phyloP scores from a whole-genome alignment of 1,284 basidiomycete genomes.

The Gomphus bonarii region DNA sequence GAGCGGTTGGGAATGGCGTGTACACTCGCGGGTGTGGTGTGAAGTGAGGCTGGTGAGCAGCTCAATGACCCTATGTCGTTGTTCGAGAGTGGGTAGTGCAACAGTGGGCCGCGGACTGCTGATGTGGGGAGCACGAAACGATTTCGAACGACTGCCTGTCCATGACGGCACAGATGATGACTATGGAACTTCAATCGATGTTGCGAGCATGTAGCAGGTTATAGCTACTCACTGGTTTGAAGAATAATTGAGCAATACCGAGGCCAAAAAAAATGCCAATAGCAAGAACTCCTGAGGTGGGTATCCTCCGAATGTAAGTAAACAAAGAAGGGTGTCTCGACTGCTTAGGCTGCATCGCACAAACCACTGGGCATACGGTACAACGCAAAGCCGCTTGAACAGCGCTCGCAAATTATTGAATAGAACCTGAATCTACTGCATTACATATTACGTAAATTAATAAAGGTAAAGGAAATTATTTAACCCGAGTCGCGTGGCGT shows the following conservation, averaged over 20 bases:
- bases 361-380: not conserved
- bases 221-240: constrained; percentile 16
- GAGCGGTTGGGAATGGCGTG: constrained; percentile 68
- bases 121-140: constrained; percentile 14
- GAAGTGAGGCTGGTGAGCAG: constrained; percentile 78
- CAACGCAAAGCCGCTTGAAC: not conserved
- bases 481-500: not conserved
- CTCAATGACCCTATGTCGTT: constrained; percentile 77
- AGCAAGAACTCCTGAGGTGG: constrained; percentile 44
- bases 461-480: not conserved
- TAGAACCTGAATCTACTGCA: too few relatives aligned
- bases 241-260: constrained; percentile 45
- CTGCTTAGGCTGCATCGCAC: constrained; percentile 9
- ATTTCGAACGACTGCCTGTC: constrained; percentile 14
- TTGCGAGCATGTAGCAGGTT: not conserved
- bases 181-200: not conserved
- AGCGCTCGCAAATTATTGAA: not conserved
- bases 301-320: constrained; percentile 24
- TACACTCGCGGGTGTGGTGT: constrained; percentile 88
- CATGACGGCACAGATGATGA: constrained; percentile 12
- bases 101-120: constrained; percentile 23
- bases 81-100: constrained; percentile 61
- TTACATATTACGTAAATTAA: too few relatives aligned
- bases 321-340: not conserved
- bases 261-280: constrained; percentile 62